Conservation (phyloP, 225 moss, liverwort and hornwort genomes). For the Thuidium tamariscinum region DNA sequence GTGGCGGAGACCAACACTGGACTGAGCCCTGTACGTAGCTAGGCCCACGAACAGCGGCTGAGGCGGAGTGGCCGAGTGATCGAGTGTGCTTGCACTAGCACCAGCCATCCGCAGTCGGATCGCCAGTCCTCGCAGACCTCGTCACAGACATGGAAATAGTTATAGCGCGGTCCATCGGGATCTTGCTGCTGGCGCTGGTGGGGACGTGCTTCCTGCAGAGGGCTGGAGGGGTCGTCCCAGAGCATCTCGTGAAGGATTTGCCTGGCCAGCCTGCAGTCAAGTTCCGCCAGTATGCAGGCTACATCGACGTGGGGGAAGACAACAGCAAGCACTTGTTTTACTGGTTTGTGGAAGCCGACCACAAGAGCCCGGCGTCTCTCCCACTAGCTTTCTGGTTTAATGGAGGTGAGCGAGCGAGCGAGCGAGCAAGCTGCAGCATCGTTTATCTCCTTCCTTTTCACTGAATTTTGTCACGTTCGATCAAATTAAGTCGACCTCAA, state of each 20-base stretch:
- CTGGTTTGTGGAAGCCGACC: slow-evolving; percentile 53
- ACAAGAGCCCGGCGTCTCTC: not conserved
- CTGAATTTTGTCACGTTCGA: not conserved
- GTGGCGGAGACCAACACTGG: not conserved
- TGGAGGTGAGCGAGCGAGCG: slow-evolving; percentile 9
- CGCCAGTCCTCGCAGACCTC: not conserved
- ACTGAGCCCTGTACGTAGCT: not conserved
- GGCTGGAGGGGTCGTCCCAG: not conserved
- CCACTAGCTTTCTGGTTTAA: slow-evolving; percentile 42
- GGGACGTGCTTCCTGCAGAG: not conserved
- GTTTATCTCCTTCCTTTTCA: not conserved
- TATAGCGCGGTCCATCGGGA: not conserved
- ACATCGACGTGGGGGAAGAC: slow-evolving; percentile 11
- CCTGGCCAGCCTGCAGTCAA: slow-evolving; percentile 34
- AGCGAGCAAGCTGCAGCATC: not conserved
- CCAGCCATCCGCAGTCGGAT: not conserved
- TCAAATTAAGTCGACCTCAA: not conserved
- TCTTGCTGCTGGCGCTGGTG: not conserved
- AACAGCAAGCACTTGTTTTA: slow-evolving; percentile 28
- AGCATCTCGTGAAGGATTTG: slow-evolving; percentile 30
- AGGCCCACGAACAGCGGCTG: not conserved
- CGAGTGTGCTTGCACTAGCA: not conserved
- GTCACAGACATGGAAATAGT: not conserved
- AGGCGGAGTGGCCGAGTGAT: not conserved
- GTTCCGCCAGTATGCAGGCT: slow-evolving; percentile 36